Evolutionary conservation across 305 asterid species (phyloP).

Genomic region (Plantago rigida): DNA sequence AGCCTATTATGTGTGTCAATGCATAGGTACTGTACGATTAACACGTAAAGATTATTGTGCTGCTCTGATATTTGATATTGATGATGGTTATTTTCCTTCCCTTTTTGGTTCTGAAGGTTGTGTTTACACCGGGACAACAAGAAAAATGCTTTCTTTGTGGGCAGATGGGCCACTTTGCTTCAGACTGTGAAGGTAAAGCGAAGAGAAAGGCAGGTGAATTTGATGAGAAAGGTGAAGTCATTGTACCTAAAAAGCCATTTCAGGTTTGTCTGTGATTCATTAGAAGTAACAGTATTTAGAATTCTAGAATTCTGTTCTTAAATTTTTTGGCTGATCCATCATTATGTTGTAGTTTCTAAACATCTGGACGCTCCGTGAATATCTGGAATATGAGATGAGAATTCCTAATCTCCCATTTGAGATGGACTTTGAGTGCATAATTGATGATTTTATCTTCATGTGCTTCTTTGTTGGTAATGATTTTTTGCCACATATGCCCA

Average conservation of each 20-base stretch:
- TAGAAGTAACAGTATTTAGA: conserved; percentile 8
- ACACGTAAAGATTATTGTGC: conserved; percentile 4
- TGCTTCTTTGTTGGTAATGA: conserved; percentile 99
- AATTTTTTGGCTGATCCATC: conserved; percentile 18
- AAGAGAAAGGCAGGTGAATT: conserved; percentile 92
- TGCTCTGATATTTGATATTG: conserved; percentile 22
- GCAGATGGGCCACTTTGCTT: conserved; percentile 94
- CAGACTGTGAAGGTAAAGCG: conserved; percentile 84
- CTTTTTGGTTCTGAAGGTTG: conserved; percentile 46
- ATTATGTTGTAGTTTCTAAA: conserved; percentile 65
- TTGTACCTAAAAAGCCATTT: conserved; percentile 75
- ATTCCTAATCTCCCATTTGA: conserved; percentile 71
- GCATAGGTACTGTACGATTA: conserved; percentile 13
- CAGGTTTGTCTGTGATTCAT: conserved; percentile 44
- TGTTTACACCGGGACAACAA: conserved; percentile 81
- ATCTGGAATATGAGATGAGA: conserved; percentile 85
- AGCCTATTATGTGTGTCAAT: conserved; percentile 10
- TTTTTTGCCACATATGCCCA: conserved; percentile 99
- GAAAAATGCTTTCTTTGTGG: conserved; percentile 95
- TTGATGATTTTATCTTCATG: conserved; percentile 90
- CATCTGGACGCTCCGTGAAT: conserved; percentile 95
- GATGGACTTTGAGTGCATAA: conserved; percentile 72
- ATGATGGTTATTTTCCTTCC: conserved; percentile 21
- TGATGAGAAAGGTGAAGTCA: conserved; percentile 83
- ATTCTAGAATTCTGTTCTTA: conserved; percentile 7